phyloP scores from a whole-genome alignment of 148 eudicot genomes.

The Silene uniflora region DNA sequence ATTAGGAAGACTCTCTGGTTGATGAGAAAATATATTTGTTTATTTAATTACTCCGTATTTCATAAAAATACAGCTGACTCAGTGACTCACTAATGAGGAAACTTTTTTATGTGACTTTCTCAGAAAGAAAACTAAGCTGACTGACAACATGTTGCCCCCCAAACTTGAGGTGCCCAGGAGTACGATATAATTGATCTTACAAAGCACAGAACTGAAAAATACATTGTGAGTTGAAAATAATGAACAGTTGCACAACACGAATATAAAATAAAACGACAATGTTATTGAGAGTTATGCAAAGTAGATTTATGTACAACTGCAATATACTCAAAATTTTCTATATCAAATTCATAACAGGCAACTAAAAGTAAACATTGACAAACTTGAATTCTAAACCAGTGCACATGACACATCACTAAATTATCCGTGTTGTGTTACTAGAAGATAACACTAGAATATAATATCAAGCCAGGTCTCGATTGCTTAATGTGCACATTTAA shows the following conservation, averaged over 20 bases:
- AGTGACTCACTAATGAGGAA: too few species aligned
- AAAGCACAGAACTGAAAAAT: slow-evolving; percentile 69
- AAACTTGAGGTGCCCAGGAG: slow-evolving; percentile 80
- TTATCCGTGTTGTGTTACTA: too few species aligned
- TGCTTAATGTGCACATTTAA: too few species aligned
- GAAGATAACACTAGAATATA: too few species aligned
- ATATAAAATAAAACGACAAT: background rate
- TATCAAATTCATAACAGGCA: slow-evolving; percentile 22
- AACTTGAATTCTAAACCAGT: slow-evolving; percentile 10
- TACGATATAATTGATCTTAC: slow-evolving; percentile 87
- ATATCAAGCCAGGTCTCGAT: too few species aligned
- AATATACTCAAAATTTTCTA: slow-evolving; percentile 48
- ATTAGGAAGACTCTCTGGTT: background rate
- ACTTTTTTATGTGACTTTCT: slow-evolving; percentile 6
- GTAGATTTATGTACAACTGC: too few species aligned
- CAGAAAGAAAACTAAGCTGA: slow-evolving; percentile 57
- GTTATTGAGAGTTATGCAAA: background rate
- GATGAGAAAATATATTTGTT: too few species aligned
- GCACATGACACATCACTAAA: background rate
- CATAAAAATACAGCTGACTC: too few species aligned
- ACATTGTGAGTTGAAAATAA: slow-evolving; percentile 15
- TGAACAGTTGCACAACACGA: background rate
- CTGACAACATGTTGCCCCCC: slow-evolving; percentile 76
- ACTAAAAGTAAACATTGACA: background rate
- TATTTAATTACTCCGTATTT: too few species aligned